Base-by-base conservation (phyloP, 2,329 filamentous ascomycete species). In the Colletotrichum lentis region DNA sequence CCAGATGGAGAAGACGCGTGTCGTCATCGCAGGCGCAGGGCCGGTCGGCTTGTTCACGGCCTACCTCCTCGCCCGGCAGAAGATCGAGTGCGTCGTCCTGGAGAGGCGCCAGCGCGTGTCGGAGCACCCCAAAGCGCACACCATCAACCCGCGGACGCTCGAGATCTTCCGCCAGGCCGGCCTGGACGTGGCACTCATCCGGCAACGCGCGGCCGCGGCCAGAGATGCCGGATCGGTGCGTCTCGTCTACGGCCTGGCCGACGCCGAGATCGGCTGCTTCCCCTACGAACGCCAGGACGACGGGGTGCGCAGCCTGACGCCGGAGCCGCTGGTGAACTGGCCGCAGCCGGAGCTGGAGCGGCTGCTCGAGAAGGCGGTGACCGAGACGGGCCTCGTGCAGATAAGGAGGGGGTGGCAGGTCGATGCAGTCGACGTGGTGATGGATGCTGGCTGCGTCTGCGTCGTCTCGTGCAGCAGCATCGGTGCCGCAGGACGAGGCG, bases 121-220 rank as follows among this genome's bases (percentile, higher is more conserved):
- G 14, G 18, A 58, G 16, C 64, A 67, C 37, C 64, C 69, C 6
- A 70, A 70, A 54, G 69, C 69, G 20, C 69, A 70, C 46, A 69
- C 69, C 14, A 18, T 70, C 43, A 69, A 65, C 54, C 66, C 69
- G 20, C 43, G n/a, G 52, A 69, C 69, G 22, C 65, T 70, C 6
- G 69, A 70, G 53, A 70, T 69, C 22, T 70, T 69, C 47, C 66
- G 69, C 39, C 69, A 69, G 52, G 57, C 62, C 31, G 66, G 56
- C 7, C 39, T 70, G 8, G 55, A 65, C 20, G 53, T 69, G 8
- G 41, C 46, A 14, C n/a, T 55, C 24, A 69, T 70, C 27, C 65
- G 69, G 14, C n/a, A 61, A 39, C 35, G 62, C n/a, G 66, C 66
- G 35, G 69, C 66, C 14, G 12, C 20, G n/a, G 39, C 61, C 35